phyloP scores from a whole-genome alignment of 352 stramenopile species.

The Elongisporangium undulatum region DNA sequence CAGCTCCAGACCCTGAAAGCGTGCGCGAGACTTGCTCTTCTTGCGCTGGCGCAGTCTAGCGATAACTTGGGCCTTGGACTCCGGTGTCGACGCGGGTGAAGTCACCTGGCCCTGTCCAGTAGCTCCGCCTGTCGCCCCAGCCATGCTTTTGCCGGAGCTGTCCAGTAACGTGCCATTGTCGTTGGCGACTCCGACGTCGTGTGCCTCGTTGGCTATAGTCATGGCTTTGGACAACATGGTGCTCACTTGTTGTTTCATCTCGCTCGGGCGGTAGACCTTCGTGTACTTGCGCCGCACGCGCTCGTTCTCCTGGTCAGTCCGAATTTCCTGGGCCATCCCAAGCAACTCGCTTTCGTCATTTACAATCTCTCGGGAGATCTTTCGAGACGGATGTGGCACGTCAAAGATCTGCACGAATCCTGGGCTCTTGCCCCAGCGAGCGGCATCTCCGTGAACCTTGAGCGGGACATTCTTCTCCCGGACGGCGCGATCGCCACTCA shows the following conservation, averaged over 20 bases:
- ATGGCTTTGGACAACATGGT: conserved; percentile 31
- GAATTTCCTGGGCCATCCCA: background rate
- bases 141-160: background rate
- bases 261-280: conserved; percentile 8
- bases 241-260: conserved; percentile 14
- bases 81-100: background rate
- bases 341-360: background rate
- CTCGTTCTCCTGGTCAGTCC: background rate
- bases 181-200: background rate
- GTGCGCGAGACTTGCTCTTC: conserved; percentile 21
- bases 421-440: conserved; percentile 40
- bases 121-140: background rate
- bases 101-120: background rate
- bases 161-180: background rate
- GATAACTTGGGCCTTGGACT: background rate
- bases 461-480: conserved; percentile 91
- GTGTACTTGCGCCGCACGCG: background rate
- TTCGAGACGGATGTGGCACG: conserved; percentile 23
- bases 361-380: background rate
- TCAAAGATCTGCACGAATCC: conserved; percentile 78
- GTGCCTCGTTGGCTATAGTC: background rate
- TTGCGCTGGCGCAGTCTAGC: conserved; percentile 12
- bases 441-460: conserved; percentile 16
- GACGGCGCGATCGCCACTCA: conserved; percentile 78
- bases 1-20: conserved; percentile 12